Evolutionary conservation across 106 monocot species (phyloP), one percentile per base, ranked within the genome.

Genomic region (Dioscorea dumetorum): DNA sequence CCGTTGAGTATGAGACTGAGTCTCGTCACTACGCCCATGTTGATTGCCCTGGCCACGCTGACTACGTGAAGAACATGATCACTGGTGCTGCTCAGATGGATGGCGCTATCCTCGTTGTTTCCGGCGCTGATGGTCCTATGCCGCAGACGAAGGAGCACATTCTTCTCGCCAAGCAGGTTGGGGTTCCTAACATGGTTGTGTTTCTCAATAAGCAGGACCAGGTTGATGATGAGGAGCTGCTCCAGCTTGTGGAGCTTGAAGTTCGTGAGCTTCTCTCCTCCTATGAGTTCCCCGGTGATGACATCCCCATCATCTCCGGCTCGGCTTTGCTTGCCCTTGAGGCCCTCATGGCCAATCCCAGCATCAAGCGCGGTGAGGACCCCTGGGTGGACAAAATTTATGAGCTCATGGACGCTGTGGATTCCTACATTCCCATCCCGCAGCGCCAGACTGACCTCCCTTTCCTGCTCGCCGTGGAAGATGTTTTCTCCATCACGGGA

Each of bases 401-500:
- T 63, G 60, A 71, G 1, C 80, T 97, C 24, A 91, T 97, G 91
- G 95, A 97, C 31, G 53, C 83, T 15, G 95, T 97, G 12, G 95
- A 97, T 64, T 59, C 6, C 65, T 97, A 97, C 78, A 97, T 97
- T 57, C 95, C 95, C 49, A 82, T 91, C 24, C 95, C 95, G 19
- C 86, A 88, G 63, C 79, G 95, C 28, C 88, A 88, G 82, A 83
- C 83, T 16, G 95, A 97, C 17, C 84, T 89, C 57, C 95, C 95
- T 20, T 97, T 97, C 80, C 79, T 97, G 62, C 76, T 97, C 12
- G 88, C 91, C 23, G 50, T 97, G 16, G 95, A 91, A 57, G 95
- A 97, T 57, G 95, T 97, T 17, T 97, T 97, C 79, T 97, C 95
- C 24, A 97, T 97, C 78, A 94, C 94, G 16, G 88, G 93, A 0